These are phyloP conservation scores for Conticribra weissflogii DNA, from an alignment of 108 stramenopile species.

Conservation along the genomic window DNA sequence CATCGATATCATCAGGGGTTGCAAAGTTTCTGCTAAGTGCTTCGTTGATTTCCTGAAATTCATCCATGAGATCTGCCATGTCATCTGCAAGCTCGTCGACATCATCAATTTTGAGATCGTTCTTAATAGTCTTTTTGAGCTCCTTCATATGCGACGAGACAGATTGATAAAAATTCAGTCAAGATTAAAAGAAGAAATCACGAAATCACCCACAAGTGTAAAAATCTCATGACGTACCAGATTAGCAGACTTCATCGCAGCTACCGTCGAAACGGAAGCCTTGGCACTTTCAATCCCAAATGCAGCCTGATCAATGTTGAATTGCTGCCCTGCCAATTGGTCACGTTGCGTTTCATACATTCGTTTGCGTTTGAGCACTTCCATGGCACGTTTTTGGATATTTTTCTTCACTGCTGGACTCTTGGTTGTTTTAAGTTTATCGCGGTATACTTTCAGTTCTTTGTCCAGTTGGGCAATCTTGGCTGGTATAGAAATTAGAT, in stretches of 20 bases:
- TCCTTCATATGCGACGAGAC: slow-evolving; percentile 45
- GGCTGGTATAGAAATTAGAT: no score
- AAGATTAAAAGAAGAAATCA: no score
- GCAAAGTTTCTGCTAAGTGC: slow-evolving; percentile 92
- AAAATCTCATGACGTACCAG: slow-evolving; percentile 10
- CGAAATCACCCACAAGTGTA: not conserved
- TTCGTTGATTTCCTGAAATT: slow-evolving; percentile 96
- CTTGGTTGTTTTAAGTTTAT: slow-evolving; percentile 84
- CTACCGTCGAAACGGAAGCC: slow-evolving; percentile 90
- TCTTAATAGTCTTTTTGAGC: slow-evolving; percentile 83
- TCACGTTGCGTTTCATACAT: slow-evolving; percentile 99
- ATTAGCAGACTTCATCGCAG: slow-evolving; percentile 95
- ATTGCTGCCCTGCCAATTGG: slow-evolving; percentile 91
- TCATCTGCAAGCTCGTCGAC: slow-evolving; percentile 96
- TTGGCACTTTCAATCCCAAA: slow-evolving; percentile 96
- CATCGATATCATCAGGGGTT: slow-evolving; percentile 94
- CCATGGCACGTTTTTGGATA: slow-evolving; percentile 91
- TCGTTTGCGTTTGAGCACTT: slow-evolving; percentile 92
- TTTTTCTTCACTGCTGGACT: slow-evolving; percentile 76
- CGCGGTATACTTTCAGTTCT: slow-evolving; percentile 81
- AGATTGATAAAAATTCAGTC: no score
- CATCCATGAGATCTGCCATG: slow-evolving; percentile 73
- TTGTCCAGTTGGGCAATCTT: slow-evolving; percentile 81
- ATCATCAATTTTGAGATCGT: slow-evolving; percentile 93
- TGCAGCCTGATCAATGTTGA: slow-evolving; percentile 96